Base-by-base conservation (phyloP, 345 rosid species). In the Euphorbia tirucalli region DNA sequence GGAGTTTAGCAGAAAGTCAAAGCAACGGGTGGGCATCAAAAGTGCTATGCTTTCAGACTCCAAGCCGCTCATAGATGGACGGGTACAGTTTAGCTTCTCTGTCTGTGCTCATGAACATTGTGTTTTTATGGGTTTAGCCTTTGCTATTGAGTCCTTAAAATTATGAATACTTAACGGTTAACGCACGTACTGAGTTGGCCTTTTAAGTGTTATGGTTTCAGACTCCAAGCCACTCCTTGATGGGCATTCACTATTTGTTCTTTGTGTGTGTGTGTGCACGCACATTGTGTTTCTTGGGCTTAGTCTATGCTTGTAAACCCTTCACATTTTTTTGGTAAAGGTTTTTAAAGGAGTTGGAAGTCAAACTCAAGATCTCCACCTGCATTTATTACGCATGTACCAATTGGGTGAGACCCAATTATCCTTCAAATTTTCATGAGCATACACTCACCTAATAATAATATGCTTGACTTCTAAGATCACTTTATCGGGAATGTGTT, bases 31-130 rank as follows among this genome's bases (percentile, higher is more conserved):
- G 56, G 99, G 99, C 68, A 87, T 92, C 56, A 95, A 95, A 87
- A 92, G 90, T 84, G 83, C 83, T 63, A 89, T 92, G 97, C 86
- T 90, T 70, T 82, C 97, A 28, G 97, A 88, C 68, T 83, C 89
- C 74, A 89, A 85, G 83, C 91, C 93, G 62, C 76, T 87, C 48
- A 83, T 87, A 57, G 97, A 95, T 86, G 96, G 99, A 68, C 89
- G 87, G 92, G 99, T 95, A 85, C 75, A 73, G 61, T 41, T 13
- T 32, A 11, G 11, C 24, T 21, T 11, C 19, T 54, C 10, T 49
- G 16, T 28, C 19, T 39, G 62, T 11, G 41, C 49, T 56, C 71
- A 16, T 22, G 48, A 21, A 24, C 18, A 61, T 46, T 46, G 39
- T 64, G 21, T 46, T 30, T n/a, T 15, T 37, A 31, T 27, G 24